Percentiles rank a stretch among this genome's conserved stretches.
These are phyloP conservation scores for Pyrenophora graminea DNA, from an alignment of 2,329 filamentous ascomycete species.

Conservation along the genomic window DNA sequence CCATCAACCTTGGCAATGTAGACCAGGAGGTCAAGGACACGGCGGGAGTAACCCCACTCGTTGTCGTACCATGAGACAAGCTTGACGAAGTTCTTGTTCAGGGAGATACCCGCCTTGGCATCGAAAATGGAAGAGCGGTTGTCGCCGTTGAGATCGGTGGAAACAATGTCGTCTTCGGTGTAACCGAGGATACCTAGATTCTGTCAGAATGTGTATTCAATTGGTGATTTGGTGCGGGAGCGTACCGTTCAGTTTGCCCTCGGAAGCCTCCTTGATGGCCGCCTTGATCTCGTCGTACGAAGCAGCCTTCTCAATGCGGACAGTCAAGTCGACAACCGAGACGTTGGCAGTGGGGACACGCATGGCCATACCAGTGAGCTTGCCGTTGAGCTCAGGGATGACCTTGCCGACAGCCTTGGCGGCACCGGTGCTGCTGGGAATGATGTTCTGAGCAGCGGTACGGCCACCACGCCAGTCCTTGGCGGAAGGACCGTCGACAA, in stretches of 20 bases:
- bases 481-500: conserved; percentile 92
- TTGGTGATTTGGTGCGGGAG: conserved; percentile 10
- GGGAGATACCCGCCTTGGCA: conserved; percentile 96
- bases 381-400: conserved; percentile 96
- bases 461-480: conserved; percentile 99
- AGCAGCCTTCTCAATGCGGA: conserved; percentile 88
- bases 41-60: conserved; percentile 99
- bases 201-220: conserved; percentile 24
- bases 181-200: conserved; percentile 79
- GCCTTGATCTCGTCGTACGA: conserved; percentile 91
- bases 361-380: conserved; percentile 99
- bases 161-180: conserved; percentile 97
- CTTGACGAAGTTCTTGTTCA: conserved; percentile 99
- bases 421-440: conserved; percentile 97
- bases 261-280: conserved; percentile 80
- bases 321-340: conserved; percentile 96
- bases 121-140: conserved; percentile 96
- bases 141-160: conserved; percentile 91
- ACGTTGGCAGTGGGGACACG: conserved; percentile 99
- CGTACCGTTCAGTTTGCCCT: conserved; percentile 84
- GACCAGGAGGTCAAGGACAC: conserved; percentile 57
- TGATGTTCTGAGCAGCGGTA: conserved; percentile 99
- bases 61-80: conserved; percentile 98
- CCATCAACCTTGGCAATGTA: conserved; percentile 52
- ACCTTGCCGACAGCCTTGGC: conserved; percentile 99